A percentile compares a stretch with the other conserved stretches of the same genome.
Conservation (phyloP, 2,329 filamentous ascomycete genomes). For the Colletotrichum falcatum region DNA sequence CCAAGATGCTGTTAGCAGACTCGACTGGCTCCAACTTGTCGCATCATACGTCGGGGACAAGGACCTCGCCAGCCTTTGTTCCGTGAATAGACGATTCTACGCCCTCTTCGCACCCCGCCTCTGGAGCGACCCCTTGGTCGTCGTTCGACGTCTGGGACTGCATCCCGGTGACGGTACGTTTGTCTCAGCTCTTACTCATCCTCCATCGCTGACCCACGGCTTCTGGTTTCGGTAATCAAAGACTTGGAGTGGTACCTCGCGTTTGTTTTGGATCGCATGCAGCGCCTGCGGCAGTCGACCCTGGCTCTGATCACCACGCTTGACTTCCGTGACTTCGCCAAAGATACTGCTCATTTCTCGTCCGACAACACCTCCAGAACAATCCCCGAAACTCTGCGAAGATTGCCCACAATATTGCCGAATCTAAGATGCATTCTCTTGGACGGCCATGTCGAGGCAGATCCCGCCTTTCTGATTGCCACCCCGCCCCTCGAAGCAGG, state of each 20-base stretch:
- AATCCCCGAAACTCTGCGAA: slow-evolving; percentile 55
- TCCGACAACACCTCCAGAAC: slow-evolving; percentile 53
- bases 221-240: slow-evolving; percentile 44
- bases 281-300: slow-evolving; percentile 51
- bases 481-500: slow-evolving; percentile 25
- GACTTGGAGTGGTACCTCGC: slow-evolving; percentile 62
- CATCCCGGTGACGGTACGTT: slow-evolving; percentile 60
- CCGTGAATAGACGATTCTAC: slow-evolving; percentile 62
- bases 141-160: slow-evolving; percentile 54
- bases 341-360: slow-evolving; percentile 55
- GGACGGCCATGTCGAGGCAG: slow-evolving; percentile 59
- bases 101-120: slow-evolving; percentile 62
- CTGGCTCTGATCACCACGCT: slow-evolving; percentile 59
- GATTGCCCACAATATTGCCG: slow-evolving; percentile 56
- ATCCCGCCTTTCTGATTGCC: slow-evolving; percentile 53
- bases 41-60: slow-evolving; percentile 56
- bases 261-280: slow-evolving; percentile 58
- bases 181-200: slow-evolving; percentile 14
- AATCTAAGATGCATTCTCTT: slow-evolving; percentile 60
- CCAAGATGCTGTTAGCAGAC: slow-evolving; percentile 58
- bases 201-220: slow-evolving; percentile 13
- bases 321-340: slow-evolving; percentile 60
- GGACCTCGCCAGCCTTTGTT: slow-evolving; percentile 61
- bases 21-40: slow-evolving; percentile 63
- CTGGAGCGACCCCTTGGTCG: slow-evolving; percentile 63